These are phyloP conservation scores for Daldinia sp. DNA, from an alignment of 2,329 filamentous ascomycete species.

Conservation along the genomic window DNA sequence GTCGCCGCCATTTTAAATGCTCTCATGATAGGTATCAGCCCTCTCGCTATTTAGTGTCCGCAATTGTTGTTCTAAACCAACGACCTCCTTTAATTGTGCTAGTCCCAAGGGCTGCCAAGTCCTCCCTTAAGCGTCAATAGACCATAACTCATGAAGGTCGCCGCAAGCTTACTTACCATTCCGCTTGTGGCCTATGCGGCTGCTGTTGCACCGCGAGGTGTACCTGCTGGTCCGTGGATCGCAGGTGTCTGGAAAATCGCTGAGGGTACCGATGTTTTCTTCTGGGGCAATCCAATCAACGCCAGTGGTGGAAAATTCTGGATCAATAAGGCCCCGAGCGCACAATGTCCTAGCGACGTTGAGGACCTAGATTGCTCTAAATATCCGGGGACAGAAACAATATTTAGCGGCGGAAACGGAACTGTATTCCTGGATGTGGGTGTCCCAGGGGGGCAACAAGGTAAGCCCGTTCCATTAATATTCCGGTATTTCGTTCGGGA, in stretches of 20 bases:
- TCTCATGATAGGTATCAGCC: background rate
- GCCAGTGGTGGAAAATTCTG: slow-evolving; percentile 42
- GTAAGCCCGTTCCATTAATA: background rate
- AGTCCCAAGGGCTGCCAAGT: no score
- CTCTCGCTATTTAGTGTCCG: no score
- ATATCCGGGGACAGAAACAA: slow-evolving; percentile 32
- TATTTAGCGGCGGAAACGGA: slow-evolving; percentile 23
- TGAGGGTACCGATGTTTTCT: slow-evolving; percentile 17
- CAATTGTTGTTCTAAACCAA: no score
- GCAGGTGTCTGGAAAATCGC: slow-evolving; percentile 35
- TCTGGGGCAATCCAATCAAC: slow-evolving; percentile 37
- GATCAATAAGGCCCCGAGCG: slow-evolving; percentile 35
- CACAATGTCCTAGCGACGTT: slow-evolving; percentile 35
- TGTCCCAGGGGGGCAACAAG: slow-evolving; percentile 43
- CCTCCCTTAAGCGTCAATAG: background rate
- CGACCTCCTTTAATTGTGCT: no score
- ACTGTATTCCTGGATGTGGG: slow-evolving; percentile 31
- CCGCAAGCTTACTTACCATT: slow-evolving; percentile 3
- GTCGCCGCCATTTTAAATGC: background rate
- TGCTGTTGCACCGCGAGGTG: slow-evolving; percentile 14
- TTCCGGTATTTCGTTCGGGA: background rate
- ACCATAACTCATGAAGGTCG: slow-evolving; percentile 7
- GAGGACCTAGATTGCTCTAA: slow-evolving; percentile 32
- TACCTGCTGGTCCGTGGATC: slow-evolving; percentile 27
- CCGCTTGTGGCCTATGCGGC: background rate